Evolutionary conservation across 257 asterid species (phyloP), one percentile per base, ranked within the genome.

Genomic region (Solanum tarapatanum): DNA sequence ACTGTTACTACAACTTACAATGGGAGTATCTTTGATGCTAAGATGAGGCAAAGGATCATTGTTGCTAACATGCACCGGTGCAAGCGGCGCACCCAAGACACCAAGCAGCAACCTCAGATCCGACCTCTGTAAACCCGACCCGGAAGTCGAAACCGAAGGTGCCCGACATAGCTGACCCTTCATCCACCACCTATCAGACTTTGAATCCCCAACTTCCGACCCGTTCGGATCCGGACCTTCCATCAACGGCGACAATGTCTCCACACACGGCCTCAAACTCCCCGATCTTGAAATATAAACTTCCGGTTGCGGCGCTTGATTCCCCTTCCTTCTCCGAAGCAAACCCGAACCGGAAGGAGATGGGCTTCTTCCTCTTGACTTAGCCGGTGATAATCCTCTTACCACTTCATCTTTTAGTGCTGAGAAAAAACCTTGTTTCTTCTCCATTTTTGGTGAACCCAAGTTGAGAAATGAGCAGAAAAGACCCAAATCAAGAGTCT

Each of bases 91-190:
- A 60, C 96, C 98, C 68, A 95, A 88, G 4, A 94, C 96, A 36
- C 98, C 97, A 64, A 95, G 98, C 19, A 95, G 91, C 89, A 95
- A 89, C 92, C 96, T 91, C 88, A 95, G 95, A 92, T 95, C 98
- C 87, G 98, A 91, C 93, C 95, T 84, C 39, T 93, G 90, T 51
- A 73, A 92, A 13, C 92, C 92, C 89, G 94, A 75, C 87, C 93
- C 94, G 13, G 95, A 88, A 83, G 89, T 91, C 1, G 92, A 79
- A 4, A 58, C 73, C 3, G 70, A 73, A 3, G 87, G 87, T 11
- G 94, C 91, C 33, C 97, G 94, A 70, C 94, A 92, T 1, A 94
- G 91, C 95, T 95, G 92, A 30, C 93, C 85, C 13, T 82, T 82
- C 85, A 82, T 87, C 2, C 91, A 93, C 96, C 96, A 94, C 43